Evolutionary conservation across 2,329 filamentous ascomycete species (phyloP).

Genomic region (Monosporascus sp.): DNA sequence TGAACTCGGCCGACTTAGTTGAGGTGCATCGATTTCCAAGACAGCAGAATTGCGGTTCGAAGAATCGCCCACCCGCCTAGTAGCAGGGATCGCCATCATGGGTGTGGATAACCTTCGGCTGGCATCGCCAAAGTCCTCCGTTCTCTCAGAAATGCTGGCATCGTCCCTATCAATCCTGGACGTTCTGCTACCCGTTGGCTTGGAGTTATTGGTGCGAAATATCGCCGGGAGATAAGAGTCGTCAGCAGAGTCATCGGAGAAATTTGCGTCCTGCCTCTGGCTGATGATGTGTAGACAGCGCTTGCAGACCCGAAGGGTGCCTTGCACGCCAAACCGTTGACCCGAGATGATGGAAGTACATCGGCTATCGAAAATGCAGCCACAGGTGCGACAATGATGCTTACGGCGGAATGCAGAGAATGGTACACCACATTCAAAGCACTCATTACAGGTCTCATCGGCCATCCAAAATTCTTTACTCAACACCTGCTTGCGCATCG

Average conservation of each 20-base stretch:
- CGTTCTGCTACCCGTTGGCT: conserved; percentile 30
- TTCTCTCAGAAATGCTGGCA: conserved; percentile 33
- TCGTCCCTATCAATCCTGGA: conserved; percentile 35
- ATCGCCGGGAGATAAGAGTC: conserved; percentile 63
- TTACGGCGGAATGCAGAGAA: conserved; percentile 95
- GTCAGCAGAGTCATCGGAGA: conserved; percentile 79
- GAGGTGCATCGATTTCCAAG: conserved; percentile 81
- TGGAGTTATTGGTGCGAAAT: conserved; percentile 49
- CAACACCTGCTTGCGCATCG: conserved; percentile 79
- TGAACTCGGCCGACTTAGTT: conserved; percentile 84
- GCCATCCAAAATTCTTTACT: conserved; percentile 99
- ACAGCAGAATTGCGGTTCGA: conserved; percentile 80
- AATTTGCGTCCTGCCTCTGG: conserved; percentile 79
- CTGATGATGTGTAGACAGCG: conserved; percentile 89
- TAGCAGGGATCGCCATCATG: conserved; percentile 66
- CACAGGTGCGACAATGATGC: conserved; percentile 91
- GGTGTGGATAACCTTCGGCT: conserved; percentile 56
- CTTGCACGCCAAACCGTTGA: conserved; percentile 78
- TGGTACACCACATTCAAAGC: conserved; percentile 82
- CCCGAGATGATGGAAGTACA: conserved; percentile 91
- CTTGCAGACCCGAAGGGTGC: conserved; percentile 83
- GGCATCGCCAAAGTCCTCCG: conserved; percentile 38
- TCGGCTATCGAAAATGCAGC: conserved; percentile 97
- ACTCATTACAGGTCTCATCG: conserved; percentile 96
- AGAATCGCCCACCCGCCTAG: conserved; percentile 63